phyloP scores from a whole-genome alignment of 805 yeast genomes.

The Naumovozyma castellii region DNA sequence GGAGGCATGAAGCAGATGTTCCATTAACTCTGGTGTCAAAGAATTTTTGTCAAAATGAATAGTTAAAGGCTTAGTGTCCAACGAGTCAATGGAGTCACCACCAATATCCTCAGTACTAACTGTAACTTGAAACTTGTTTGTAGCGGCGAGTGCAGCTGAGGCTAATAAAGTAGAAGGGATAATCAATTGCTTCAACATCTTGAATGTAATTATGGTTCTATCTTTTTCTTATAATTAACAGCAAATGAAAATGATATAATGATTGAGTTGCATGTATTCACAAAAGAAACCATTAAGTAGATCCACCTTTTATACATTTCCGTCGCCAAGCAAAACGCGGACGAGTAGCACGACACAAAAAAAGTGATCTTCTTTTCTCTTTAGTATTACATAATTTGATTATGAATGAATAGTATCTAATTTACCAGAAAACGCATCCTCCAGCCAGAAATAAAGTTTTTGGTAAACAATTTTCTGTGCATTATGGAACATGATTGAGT shows the following conservation, averaged over 20 bases:
- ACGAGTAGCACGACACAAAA: background rate
- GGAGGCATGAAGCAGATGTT: constrained; percentile 14
- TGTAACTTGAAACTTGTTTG: constrained; percentile 5
- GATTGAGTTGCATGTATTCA: background rate
- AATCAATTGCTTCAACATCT: constrained; percentile 9
- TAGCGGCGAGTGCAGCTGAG: background rate
- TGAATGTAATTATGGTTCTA: too few relatives aligned
- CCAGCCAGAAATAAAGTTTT: constrained; percentile 60
- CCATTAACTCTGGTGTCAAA: constrained; percentile 16
- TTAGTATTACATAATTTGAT: background rate
- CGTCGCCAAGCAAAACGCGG: background rate
- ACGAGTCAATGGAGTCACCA: constrained; percentile 10
- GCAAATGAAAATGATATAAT: background rate
- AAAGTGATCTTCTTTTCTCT: background rate
- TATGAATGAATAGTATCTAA: constrained; percentile 10
- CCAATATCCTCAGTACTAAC: constrained; percentile 16
- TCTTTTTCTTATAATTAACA: background rate
- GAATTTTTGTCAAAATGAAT: constrained; percentile 13
- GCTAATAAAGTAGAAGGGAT: constrained; percentile 1
- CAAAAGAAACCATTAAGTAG: background rate
- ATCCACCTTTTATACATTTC: background rate
- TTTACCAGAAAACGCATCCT: constrained; percentile 42
- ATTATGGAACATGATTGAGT: constrained; percentile 68
- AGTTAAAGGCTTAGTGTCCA: constrained; percentile 8
- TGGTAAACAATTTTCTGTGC: constrained; percentile 68